phyloP scores from a whole-genome alignment of 768 basidiomycete genomes.

The Kwoniella botswanensis region DNA sequence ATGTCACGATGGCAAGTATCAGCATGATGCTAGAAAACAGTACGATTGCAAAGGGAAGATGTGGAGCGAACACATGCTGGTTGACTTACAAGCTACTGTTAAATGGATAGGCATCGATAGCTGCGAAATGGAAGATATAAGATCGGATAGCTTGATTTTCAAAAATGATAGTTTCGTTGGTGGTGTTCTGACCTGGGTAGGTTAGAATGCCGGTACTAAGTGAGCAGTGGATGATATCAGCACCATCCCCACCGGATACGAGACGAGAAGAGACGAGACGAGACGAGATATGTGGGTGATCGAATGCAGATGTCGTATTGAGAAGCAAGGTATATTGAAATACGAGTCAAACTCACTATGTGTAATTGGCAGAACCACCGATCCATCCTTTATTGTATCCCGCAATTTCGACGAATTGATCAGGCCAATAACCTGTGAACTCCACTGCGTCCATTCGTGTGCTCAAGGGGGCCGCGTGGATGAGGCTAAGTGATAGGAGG shows the following conservation, averaged over 20 bases:
- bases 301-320: no score
- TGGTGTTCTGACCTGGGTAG: constrained; percentile 2
- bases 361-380: constrained; percentile 9
- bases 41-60: no score
- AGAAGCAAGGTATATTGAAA: no score
- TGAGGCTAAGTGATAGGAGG: not conserved
- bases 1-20: no score
- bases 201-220: constrained; percentile 7
- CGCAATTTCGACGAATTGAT: constrained; percentile 7
- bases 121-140: constrained; percentile 6
- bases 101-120: constrained; percentile 3
- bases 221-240: not conserved
- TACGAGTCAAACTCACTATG: not conserved
- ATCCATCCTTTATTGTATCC: constrained; percentile 12
- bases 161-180: constrained; percentile 11
- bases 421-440: constrained; percentile 12
- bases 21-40: no score
- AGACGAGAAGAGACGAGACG: not conserved
- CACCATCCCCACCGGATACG: not conserved
- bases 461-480: not conserved
- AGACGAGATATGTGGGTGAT: not conserved
- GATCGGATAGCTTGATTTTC: constrained; percentile 7
- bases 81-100: constrained; percentile 12
- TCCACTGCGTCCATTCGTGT: not conserved
- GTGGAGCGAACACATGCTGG: no score